Base-by-base conservation (phyloP, 2,329 filamentous ascomycete genomes). In the Phaeosphaeriaceae sp. region DNA sequence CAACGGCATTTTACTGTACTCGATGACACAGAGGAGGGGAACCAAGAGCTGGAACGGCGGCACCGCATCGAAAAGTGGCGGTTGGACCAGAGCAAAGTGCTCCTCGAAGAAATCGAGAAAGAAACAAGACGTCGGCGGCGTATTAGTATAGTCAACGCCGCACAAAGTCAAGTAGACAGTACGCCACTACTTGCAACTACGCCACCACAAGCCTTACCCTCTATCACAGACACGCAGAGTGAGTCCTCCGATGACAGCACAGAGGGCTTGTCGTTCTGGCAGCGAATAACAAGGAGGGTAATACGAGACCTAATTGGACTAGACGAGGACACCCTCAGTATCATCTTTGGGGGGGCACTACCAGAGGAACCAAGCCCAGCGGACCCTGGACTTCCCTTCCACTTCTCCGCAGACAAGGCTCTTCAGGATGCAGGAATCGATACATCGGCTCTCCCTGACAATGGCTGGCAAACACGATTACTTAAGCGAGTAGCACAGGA, bases 11-110 rank as follows among this genome's bases (percentile, higher is more conserved):
- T 86, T 11, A 83, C 84, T 58, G 76, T 78, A 9, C 71, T 86
- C 33, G 79, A 81, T 51, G 77, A 84, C 58, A 65, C 74, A 37
- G 71, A 76, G 16, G 71, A 77, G 36, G 75, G 80, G 21, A 82
- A 86, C 33, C 87, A 91, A 7, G 75, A 77, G 56, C 78, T 83
- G 33, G 91, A 96, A 60, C 87, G 88, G 67, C 88, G 87, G 68
- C 85, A 87, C 61, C 84, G 93, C 52, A 96, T 99, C 67, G 93
- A 97, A 74, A 83, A 85, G 42, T 99, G 94, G 94, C 84, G 92
- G 47, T 76, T 95, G 66, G 93, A 97, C 66, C 92, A 99, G 71
- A 96, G 92, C 71, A 84, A 85, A 50, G 85, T 90, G 9, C 78
- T 99, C 21, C 73, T 97, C 28, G 89, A 96, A 47, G 91, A 97